Base-by-base conservation (phyloP, 345 rosid genomes). In the Punica granatum region DNA sequence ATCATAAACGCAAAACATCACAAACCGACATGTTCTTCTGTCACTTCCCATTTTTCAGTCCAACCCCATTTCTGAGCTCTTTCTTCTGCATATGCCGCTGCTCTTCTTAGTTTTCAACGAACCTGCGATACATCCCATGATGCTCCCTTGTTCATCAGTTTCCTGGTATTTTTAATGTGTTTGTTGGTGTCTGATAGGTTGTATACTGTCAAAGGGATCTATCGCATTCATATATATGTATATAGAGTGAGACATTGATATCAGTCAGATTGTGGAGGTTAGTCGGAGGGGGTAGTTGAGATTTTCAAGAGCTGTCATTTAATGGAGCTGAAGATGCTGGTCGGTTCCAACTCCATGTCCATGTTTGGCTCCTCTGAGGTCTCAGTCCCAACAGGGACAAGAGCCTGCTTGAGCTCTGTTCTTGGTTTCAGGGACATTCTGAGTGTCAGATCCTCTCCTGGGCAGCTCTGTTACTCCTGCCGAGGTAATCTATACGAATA, bases 291-390 rank as follows among this genome's bases (percentile, higher is more conserved):
- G 35, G 64, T 60, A 6, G 54, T 16, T 6, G 4, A 39, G 71
- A 60, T 60, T 11, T 68, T 23, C 25, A 23, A 68, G 23, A 46
- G 64, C 39, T 58, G 31, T 48, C 18, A 62, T 19, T 19, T 21
- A 28, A 59, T 68, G 64, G 71, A 43, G 64, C 41, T 41, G 53
- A 60, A 60, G 49, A 7, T 56, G 61, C 34, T n/a, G 61, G 9
- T 28, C 7, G 33, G 34, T 56, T 56, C 16, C 61, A 56, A 13
- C 61, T 56, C 61, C 60, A 54, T 23, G 60, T 54, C 32, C 61
- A 13, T 32, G 39, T 28, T 42, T 21, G 54, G 25, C 30, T 56
- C 61, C 61, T 56, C 61, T 3, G 34, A 56, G 61, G 61, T 56
- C 10, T 26, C 34, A 4, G 61, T 30, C 6, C 19, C 61, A 19